Evolutionary conservation across 2,329 filamentous ascomycete genomes (phyloP).

Genomic region (Fusarium abutilonis): DNA sequence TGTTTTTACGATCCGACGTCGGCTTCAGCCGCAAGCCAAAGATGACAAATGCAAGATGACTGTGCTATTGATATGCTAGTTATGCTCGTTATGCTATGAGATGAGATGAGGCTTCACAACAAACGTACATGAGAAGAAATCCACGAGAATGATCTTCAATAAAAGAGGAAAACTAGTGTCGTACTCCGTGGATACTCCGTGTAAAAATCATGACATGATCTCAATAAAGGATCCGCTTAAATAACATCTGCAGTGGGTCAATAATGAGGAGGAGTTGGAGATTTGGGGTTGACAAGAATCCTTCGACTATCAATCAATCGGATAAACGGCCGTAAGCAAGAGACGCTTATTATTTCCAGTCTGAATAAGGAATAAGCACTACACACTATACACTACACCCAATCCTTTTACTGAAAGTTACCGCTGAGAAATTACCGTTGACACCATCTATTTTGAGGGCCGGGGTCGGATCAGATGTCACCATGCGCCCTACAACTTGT

Average conservation of each 20-base stretch:
- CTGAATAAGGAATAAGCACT: no score
- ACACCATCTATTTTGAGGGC: conserved; percentile 1
- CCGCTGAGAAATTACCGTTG: not conserved
- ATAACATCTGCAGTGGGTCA: conserved; percentile 29
- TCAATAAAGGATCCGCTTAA: conserved; percentile 18
- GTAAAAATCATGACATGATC: not conserved
- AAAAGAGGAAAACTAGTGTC: not conserved
- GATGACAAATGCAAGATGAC: conserved; percentile 14
- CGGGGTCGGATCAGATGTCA: conserved; percentile 30
- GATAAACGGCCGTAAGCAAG: conserved; percentile 10
- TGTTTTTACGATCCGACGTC: conserved; percentile 13
- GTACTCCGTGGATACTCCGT: no score
- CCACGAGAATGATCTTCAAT: not conserved
- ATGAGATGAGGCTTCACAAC: not conserved
- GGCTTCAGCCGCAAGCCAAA: conserved; percentile 13
- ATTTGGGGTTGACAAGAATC: conserved; percentile 6
- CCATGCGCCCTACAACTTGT: conserved; percentile 37
- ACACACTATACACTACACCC: not conserved
- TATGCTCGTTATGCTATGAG: no score
- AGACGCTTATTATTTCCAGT: not conserved
- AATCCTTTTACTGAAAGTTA: not conserved
- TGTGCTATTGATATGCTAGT: no score
- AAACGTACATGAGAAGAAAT: not conserved
- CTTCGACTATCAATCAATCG: conserved; percentile 5
- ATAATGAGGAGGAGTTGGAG: not conserved